Evolutionary conservation across 164 flowering plant genomes (phyloP), one percentile per base, ranked within the genome.

Genomic region (Magnolia changhungtana): DNA sequence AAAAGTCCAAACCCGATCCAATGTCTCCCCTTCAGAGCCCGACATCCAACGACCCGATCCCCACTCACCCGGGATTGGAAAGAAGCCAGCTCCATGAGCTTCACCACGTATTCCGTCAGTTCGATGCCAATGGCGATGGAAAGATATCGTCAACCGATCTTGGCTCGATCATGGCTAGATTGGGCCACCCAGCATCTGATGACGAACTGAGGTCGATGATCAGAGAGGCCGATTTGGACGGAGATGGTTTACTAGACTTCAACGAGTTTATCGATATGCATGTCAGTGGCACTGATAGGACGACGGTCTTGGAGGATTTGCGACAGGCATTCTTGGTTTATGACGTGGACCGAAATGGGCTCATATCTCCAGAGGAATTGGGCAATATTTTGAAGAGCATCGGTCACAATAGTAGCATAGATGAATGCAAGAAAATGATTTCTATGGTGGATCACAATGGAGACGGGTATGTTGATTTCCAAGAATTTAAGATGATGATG

Each of bases 401-500:
- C 27, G 96, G 96, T 3, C 92, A 91, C 6, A 82, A 85, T 0
- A 83, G 87, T 52, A 82, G 92, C 11, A 51, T 91, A 59, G 86
- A 81, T 0, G 95, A 93, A 50, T 91, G 98, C 68, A 51, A 74
- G 87, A 90, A 76, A 80, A 93, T 91, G 98, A 93, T 93, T 55
- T 63, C 81, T 16, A 91, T 90, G 0, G 92, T 89, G 10, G 97
- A 92, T 73, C 50, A 70, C 1, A 85, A 92, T 58, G 95, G 95
- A 45, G 89, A 90, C 72, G 97, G 97, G 7, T 45, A 72, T 75
- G 86, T 92, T 37, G 77, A 75, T 75, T 91, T 92, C 77, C 90
- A 90, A 11, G 97, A 92, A 77, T 92, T 92, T 65, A 88, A 89
- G 85, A 80, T 81, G 0, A 93, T 91, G 98, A 93, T 82, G 90